Evolutionary conservation across 306 rosid genomes (phyloP).

Genomic region (Argentina anserina): DNA sequence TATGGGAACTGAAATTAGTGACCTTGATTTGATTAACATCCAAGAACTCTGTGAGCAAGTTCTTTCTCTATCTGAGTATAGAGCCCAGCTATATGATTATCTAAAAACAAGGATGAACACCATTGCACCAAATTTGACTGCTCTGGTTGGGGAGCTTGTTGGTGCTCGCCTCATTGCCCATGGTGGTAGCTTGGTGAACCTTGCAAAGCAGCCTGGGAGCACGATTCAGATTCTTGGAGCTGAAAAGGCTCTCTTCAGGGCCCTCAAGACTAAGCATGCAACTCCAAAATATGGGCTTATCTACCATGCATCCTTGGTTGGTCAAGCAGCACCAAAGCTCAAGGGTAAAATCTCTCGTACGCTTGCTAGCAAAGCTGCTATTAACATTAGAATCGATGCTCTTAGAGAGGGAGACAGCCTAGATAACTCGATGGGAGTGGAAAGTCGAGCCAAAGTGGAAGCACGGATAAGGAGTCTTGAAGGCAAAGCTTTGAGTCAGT

Average conservation of each 20-base stretch:
- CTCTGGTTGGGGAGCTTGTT: conserved; percentile 89
- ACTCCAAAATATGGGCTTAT: conserved; percentile 95
- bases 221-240: conserved; percentile 95
- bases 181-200: conserved; percentile 87
- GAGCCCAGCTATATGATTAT: conserved; percentile 84
- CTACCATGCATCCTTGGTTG: conserved; percentile 90
- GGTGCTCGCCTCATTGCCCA: conserved; percentile 98
- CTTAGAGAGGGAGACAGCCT: conserved; percentile 71
- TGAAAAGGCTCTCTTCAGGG: conserved; percentile 93
- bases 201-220: conserved; percentile 97
- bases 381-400: conserved; percentile 87
- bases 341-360: conserved; percentile 92
- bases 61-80: conserved; percentile 80
- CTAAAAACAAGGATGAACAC: conserved; percentile 84
- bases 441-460: conserved; percentile 85
- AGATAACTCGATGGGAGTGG: conserved; percentile 86
- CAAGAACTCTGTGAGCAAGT: conserved; percentile 88
- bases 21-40: conserved; percentile 76
- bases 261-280: conserved; percentile 89
- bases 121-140: conserved; percentile 93
- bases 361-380: conserved; percentile 82
- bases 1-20: conserved; percentile 97
- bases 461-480: conserved; percentile 80
- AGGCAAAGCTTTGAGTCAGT: conserved; percentile 77
- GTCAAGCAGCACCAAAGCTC: conserved; percentile 84